These are phyloP conservation scores for Fraxinus cuspidata DNA, from an alignment of 257 asterid species.

Conservation along the genomic window DNA sequence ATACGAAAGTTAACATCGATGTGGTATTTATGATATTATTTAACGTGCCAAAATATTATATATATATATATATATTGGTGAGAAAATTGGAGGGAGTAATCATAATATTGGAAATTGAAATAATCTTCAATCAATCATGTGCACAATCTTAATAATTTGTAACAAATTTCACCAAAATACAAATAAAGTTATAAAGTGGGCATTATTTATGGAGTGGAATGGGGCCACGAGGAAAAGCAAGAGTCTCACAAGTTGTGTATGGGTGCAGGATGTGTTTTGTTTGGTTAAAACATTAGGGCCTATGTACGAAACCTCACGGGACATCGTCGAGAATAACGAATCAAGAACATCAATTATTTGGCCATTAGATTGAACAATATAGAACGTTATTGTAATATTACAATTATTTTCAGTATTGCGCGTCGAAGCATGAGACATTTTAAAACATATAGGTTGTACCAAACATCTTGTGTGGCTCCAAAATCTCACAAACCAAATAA, in stretches of 20 bases:
- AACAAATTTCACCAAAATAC: not conserved
- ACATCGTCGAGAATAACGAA: not conserved
- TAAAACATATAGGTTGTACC: not conserved
- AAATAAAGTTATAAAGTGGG: not conserved
- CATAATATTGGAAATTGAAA: not conserved
- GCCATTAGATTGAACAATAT: not conserved
- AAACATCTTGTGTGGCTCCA: slow-evolving; percentile 3
- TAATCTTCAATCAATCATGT: not conserved
- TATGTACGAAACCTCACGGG: not conserved
- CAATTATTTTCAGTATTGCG: not conserved
- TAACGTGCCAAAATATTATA: too few relatives aligned
- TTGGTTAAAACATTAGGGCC: not conserved
- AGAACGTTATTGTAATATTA: not conserved
- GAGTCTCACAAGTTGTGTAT: not conserved
- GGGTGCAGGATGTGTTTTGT: not conserved
- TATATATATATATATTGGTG: too few relatives aligned
- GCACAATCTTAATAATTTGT: not conserved
- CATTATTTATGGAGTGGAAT: not conserved
- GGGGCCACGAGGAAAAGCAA: not conserved
- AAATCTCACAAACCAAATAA: not conserved
- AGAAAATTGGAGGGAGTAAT: not conserved
- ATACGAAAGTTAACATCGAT: too few relatives aligned
- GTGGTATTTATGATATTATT: too few relatives aligned
- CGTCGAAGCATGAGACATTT: not conserved
- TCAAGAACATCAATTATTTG: not conserved